These are phyloP conservation scores for Lichina pygmaea DNA, from an alignment of 495 filamentous ascomycete genomes.

Conservation along the genomic window DNA sequence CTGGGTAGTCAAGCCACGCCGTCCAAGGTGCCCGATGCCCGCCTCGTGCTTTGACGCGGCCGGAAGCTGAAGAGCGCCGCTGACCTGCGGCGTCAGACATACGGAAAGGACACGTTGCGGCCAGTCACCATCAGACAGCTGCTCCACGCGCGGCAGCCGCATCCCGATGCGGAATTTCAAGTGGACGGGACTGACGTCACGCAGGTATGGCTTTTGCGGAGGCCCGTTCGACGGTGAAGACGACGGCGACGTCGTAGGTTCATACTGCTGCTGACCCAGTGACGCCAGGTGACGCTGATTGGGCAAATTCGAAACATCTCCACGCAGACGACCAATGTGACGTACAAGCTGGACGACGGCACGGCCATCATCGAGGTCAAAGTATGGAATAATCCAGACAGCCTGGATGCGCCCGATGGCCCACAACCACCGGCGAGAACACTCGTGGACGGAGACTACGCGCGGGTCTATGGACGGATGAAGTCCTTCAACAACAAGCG, in stretches of 20 bases:
- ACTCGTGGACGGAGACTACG: constrained; percentile 41
- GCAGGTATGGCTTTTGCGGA: constrained; percentile 13
- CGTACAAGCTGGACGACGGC: constrained; percentile 84
- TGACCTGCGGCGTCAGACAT: constrained; percentile 15
- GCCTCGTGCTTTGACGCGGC: constrained; percentile 7
- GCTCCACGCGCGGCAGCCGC: constrained; percentile 45
- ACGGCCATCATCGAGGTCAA: constrained; percentile 83
- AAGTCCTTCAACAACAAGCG: constrained; percentile 54
- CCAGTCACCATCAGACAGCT: constrained; percentile 91
- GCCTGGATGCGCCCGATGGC: constrained; percentile 16
- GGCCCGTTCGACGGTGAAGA: not conserved
- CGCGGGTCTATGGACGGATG: constrained; percentile 54
- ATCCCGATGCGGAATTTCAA: constrained; percentile 46
- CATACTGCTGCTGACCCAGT: not conserved
- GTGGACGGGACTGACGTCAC: constrained; percentile 46
- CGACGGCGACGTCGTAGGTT: not conserved
- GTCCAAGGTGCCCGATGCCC: constrained; percentile 12
- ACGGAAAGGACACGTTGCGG: constrained; percentile 46
- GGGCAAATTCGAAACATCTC: constrained; percentile 74
- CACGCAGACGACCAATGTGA: constrained; percentile 68
- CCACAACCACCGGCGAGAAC: constrained; percentile 9
- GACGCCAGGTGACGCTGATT: constrained; percentile 42
- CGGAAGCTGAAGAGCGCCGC: constrained; percentile 1
- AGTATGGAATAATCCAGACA: constrained; percentile 54
- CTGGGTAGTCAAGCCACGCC: constrained; percentile 21